Conservation (phyloP, 371 early-diverging fungal species). For the Capillidium rhysosporum region DNA sequence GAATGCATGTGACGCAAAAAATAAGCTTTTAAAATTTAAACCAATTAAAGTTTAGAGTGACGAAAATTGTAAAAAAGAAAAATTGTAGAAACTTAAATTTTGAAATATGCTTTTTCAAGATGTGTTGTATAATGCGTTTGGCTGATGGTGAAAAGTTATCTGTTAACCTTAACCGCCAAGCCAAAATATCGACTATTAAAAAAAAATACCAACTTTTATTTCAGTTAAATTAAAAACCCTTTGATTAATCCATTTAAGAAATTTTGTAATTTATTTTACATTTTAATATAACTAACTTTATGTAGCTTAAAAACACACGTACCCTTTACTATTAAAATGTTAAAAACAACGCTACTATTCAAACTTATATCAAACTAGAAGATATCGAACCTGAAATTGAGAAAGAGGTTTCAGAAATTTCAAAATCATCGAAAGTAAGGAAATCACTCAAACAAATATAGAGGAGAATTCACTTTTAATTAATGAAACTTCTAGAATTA, state of each 20-base stretch:
- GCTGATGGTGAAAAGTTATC: not conserved
- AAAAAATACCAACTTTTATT: not conserved
- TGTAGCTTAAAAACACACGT: slow-evolving; percentile 10
- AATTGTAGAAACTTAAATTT: too few relatives aligned
- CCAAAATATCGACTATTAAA: not conserved
- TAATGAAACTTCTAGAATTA: not conserved
- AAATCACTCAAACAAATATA: too few relatives aligned
- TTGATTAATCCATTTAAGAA: slow-evolving; percentile 2
- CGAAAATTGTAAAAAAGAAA: too few relatives aligned
- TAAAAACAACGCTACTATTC: slow-evolving; percentile 6
- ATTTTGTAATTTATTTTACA: slow-evolving; percentile 7
- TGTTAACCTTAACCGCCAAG: not conserved
- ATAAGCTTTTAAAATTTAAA: too few relatives aligned
- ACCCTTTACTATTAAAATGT: slow-evolving; percentile 11
- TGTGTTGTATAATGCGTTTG: not conserved
- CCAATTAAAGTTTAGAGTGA: too few relatives aligned
- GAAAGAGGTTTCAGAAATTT: not conserved
- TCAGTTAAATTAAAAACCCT: not conserved
- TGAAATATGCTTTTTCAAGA: not conserved
- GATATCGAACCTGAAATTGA: not conserved
- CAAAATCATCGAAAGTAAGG: too few relatives aligned
- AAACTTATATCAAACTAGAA: slow-evolving; percentile 2
- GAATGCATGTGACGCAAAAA: too few relatives aligned
- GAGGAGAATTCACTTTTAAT: too few relatives aligned
- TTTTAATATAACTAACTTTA: slow-evolving; percentile 11